Evolutionary conservation across 176 grass and related monocot genomes (phyloP).

Genomic region (Triticum urartu): DNA sequence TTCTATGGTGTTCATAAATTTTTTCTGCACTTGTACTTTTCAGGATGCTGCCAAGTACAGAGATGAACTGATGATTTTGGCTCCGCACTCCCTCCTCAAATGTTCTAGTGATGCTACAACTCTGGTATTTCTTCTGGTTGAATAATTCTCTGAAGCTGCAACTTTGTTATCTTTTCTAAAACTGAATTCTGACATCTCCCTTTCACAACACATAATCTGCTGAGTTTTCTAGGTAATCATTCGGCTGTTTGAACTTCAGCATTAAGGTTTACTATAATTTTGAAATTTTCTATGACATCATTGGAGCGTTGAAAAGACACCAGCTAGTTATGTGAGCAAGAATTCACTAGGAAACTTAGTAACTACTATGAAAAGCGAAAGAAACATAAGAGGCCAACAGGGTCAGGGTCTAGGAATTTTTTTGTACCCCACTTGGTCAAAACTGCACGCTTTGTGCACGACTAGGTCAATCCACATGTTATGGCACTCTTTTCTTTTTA

Average conservation of each 20-base stretch:
- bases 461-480: constrained; percentile 22
- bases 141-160: neutral
- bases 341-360: constrained; percentile 17
- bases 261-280: constrained; percentile 4
- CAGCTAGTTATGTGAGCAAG: constrained; percentile 1
- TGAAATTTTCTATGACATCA: neutral
- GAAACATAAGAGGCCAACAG: neutral
- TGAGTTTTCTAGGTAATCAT: neutral
- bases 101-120: constrained; percentile 91
- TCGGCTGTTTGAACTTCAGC: neutral
- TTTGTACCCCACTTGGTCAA: constrained; percentile 16
- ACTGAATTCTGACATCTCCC: neutral
- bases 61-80: constrained; percentile 71
- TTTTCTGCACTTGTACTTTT: constrained; percentile 17
- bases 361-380: neutral
- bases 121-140: constrained; percentile 24
- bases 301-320: neutral
- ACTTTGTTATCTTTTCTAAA: neutral
- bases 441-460: neutral
- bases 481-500: neutral
- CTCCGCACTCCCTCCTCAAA: constrained; percentile 74
- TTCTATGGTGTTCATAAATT: constrained; percentile 4
- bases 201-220: neutral
- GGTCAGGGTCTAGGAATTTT: neutral
- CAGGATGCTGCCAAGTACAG: constrained; percentile 84